Evolutionary conservation across 805 yeast genomes (phyloP), one percentile per base, ranked within the genome.

Genomic region (Torulaspora delbrueckii): DNA sequence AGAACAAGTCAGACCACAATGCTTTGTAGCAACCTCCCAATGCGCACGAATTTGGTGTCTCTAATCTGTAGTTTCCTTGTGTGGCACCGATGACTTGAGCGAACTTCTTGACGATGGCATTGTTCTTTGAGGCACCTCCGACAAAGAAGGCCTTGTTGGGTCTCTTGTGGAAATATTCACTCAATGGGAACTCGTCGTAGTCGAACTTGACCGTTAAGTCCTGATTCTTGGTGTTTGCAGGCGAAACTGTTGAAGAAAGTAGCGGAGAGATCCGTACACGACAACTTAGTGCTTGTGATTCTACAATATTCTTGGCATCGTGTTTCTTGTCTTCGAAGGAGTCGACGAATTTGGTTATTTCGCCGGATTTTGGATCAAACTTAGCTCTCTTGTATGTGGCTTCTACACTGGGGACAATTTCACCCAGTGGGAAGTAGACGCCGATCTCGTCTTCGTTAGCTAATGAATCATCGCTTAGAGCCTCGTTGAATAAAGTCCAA

Each of bases 11-110:
- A 31, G 86, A 77, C 95, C 95, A 88, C 39, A 82, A 70, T 1
- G 96, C 91, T 60, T 86, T 84, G 67, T 76, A 86, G 34, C 95
- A 91, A 3, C 96, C 96, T 22, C 96, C 96, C 28, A 86, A 65
- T 0, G 96, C 96, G 73, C 96, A 89, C 1, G 96, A 93, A 66
- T 89, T 89, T 6, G 91, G 80, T 38, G 86, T 77, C 57, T 86
- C 89, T 31, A 84, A 81, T 48, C 79, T 77, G 61, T 66, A 86
- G 50, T 84, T 80, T 1, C 90, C 93, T 27, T 70, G 61, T 1
- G 71, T 66, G 19, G 68, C 59, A 4, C 89, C 90, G 28, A 89
- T 65, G 6, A 89, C 80, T 9, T 81, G 70, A 8, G 89, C 80
- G 71, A 86, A 83, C 52, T 78, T 82, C 16, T 67, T 63, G 26